phyloP scores from a whole-genome alignment of 768 basidiomycete genomes.

The Sporobolomyces phaffii region DNA sequence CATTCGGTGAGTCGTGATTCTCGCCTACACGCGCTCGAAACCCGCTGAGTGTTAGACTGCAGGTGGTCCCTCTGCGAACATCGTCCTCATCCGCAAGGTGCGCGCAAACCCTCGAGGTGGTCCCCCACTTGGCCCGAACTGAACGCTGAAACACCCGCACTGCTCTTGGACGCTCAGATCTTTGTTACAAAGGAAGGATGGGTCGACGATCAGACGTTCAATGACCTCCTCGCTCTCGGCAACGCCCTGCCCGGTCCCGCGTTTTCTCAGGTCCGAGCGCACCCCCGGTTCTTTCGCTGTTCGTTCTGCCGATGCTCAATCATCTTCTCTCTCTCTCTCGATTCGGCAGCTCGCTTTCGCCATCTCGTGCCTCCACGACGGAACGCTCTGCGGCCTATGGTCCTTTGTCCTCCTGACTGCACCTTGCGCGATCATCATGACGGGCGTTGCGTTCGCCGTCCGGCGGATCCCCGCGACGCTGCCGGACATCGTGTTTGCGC shows the following conservation, averaged over 20 bases:
- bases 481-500: slow-evolving; percentile 52
- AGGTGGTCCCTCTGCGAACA: slow-evolving; percentile 54
- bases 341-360: slow-evolving; percentile 53
- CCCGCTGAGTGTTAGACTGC: too few species aligned
- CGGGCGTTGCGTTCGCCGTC: slow-evolving; percentile 51
- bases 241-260: slow-evolving; percentile 55
- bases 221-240: slow-evolving; percentile 53
- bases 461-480: slow-evolving; percentile 49
- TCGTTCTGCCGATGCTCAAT: neutral
- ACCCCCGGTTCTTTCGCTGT: neutral
- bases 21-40: too few species aligned
- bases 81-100: slow-evolving; percentile 51
- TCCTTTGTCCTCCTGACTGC: slow-evolving; percentile 52
- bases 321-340: neutral
- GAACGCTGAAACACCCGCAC: too few species aligned
- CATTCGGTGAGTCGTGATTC: too few species aligned
- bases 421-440: slow-evolving; percentile 55
- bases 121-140: too few species aligned
- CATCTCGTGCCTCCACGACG: slow-evolving; percentile 52
- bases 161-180: slow-evolving; percentile 36
- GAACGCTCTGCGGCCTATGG: slow-evolving; percentile 49
- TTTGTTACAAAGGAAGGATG: slow-evolving; percentile 46
- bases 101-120: neutral
- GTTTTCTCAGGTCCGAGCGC: slow-evolving; percentile 13
- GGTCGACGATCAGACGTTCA: slow-evolving; percentile 41